Conservation (phyloP, 257 asterid species). For the Salvia hispanica region DNA sequence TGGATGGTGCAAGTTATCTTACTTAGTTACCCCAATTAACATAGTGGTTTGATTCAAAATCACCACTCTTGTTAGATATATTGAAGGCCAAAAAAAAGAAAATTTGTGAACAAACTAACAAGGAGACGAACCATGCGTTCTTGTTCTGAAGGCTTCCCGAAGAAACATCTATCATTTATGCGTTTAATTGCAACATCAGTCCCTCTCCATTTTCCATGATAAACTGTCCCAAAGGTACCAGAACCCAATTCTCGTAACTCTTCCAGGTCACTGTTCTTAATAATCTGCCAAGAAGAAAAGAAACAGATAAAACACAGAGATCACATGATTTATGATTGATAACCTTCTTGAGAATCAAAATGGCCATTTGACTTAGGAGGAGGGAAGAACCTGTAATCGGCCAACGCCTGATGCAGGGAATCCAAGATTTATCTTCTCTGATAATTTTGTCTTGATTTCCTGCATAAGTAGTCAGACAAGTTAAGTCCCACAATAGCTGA, state of each 20-base stretch:
- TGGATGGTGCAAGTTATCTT: conserved; percentile 94
- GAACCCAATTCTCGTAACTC: conserved; percentile 96
- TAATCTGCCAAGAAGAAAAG: conserved; percentile 51
- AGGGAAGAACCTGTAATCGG: conserved; percentile 70
- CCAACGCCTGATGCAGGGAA: conserved; percentile 80
- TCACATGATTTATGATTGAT: conserved; percentile 5
- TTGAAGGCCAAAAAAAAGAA: conserved; percentile 12
- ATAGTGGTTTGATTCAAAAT: conserved; percentile 88
- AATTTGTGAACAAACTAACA: conserved; percentile 19
- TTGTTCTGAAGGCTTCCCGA: conserved; percentile 96
- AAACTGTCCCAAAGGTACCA: conserved; percentile 99
- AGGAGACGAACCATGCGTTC: conserved; percentile 84
- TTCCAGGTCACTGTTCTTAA: conserved; percentile 86
- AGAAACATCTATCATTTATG: conserved; percentile 88
- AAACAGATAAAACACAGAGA: not conserved
- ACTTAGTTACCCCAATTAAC: conserved; percentile 90
- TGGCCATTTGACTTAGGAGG: not conserved
- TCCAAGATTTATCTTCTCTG: conserved; percentile 68
- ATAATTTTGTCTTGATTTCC: conserved; percentile 61
- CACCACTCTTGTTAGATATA: conserved; percentile 60
- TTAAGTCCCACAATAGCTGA: conserved; percentile 11
- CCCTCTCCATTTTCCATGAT: conserved; percentile 99
- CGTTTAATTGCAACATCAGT: conserved; percentile 97
- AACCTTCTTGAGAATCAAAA: conserved; percentile 18
- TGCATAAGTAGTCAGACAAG: conserved; percentile 37